Conservation (phyloP, 805 yeast species). For the Metschnikowia aberdeeniae region DNA sequence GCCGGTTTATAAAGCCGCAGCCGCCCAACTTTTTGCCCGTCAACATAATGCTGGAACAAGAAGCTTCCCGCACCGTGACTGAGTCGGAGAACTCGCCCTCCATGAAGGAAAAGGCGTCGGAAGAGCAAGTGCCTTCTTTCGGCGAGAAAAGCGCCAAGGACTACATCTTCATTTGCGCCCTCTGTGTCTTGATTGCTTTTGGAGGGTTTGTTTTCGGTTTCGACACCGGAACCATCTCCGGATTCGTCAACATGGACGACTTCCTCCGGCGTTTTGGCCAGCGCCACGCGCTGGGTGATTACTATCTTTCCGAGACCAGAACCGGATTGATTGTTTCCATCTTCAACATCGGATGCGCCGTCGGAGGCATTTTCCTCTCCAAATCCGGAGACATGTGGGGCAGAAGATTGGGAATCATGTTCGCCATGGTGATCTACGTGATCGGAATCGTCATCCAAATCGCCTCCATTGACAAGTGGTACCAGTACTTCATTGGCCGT, state of each 20-base stretch:
- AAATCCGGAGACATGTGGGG: conserved; percentile 58
- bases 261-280: conserved; percentile 53
- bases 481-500: conserved; percentile 57
- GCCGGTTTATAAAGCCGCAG: not conserved
- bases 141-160: conserved; percentile 13
- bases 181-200: conserved; percentile 60
- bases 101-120: conserved; percentile 5
- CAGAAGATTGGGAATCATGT: conserved; percentile 53
- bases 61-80: conserved; percentile 9
- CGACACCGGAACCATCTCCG: conserved; percentile 77
- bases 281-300: conserved; percentile 34
- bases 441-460: conserved; percentile 62
- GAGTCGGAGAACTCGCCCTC: conserved; percentile 5
- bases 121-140: conserved; percentile 6
- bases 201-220: conserved; percentile 78
- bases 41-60: conserved; percentile 2
- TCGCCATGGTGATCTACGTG: conserved; percentile 52
- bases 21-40: not conserved
- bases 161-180: conserved; percentile 29
- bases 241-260: conserved; percentile 62
- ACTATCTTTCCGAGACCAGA: conserved; percentile 42
- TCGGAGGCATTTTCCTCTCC: conserved; percentile 62
- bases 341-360: conserved; percentile 68
- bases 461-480: conserved; percentile 52
- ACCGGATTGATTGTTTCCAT: conserved; percentile 52